phyloP scores from a whole-genome alignment of 257 asterid genomes.

The Penstemon newberryi region DNA sequence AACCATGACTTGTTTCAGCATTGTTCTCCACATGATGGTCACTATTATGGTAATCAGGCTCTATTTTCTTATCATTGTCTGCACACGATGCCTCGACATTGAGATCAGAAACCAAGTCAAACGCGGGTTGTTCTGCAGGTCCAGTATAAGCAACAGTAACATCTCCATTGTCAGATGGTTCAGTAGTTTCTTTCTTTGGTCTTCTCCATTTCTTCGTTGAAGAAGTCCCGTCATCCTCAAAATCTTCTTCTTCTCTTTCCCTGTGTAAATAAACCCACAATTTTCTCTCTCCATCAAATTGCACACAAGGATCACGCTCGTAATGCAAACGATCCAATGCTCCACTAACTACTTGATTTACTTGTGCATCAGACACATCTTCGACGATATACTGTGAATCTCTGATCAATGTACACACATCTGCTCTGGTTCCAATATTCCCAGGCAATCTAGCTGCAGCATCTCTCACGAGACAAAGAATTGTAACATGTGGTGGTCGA shows the following conservation, averaged over 20 bases:
- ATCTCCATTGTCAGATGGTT: conserved; percentile 67
- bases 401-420: conserved; percentile 90
- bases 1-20: conserved; percentile 44
- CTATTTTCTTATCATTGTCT: conserved; percentile 67
- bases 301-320: conserved; percentile 98
- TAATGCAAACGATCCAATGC: conserved; percentile 96
- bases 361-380: conserved; percentile 92
- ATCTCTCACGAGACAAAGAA: conserved; percentile 96
- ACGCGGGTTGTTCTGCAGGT: conserved; percentile 51
- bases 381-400: conserved; percentile 95
- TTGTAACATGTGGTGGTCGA: conserved; percentile 96
- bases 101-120: conserved; percentile 69
- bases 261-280: conserved; percentile 92
- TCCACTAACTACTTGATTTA: conserved; percentile 95
- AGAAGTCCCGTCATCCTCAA: conserved; percentile 98
- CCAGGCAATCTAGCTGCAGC: conserved; percentile 99
- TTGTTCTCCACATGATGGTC: conserved; percentile 53
- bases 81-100: conserved; percentile 52
- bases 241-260: conserved; percentile 97
- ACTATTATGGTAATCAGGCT: conserved; percentile 46
- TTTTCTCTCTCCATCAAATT: conserved; percentile 93
- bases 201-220: conserved; percentile 98
- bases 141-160: conserved; percentile 63
- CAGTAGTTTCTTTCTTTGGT: conserved; percentile 81
- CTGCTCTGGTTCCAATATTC: conserved; percentile 96